phyloP scores from a whole-genome alignment of 352 stramenopile species.

The Pseudoperonospora humuli region DNA sequence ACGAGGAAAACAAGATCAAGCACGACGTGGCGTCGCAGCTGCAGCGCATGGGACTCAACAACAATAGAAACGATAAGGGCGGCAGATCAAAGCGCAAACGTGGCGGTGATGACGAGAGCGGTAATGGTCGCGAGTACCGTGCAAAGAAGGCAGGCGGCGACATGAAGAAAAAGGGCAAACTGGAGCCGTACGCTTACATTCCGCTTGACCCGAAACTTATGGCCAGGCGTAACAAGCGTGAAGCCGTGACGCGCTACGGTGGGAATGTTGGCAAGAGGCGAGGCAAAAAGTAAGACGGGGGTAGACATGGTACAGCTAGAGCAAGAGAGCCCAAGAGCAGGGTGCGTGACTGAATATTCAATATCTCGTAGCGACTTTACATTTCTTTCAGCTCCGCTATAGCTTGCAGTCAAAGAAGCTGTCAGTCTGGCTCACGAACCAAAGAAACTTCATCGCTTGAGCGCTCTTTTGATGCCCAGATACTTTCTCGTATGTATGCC shows the following conservation, averaged over 20 bases:
- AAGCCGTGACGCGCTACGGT: constrained; percentile 68
- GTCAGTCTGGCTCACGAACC: too few relatives aligned
- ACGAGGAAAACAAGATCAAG: constrained; percentile 80
- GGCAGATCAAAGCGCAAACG: constrained; percentile 46
- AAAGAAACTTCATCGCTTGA: too few relatives aligned
- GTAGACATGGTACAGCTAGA: constrained; percentile 26
- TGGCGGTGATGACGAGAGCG: constrained; percentile 42
- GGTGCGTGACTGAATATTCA: constrained; percentile 24
- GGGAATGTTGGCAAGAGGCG: constrained; percentile 72
- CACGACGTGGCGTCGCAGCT: constrained; percentile 74
- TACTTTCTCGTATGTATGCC: too few relatives aligned
- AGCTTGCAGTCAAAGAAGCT: too few relatives aligned
- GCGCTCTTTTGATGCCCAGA: too few relatives aligned
- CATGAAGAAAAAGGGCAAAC: constrained; percentile 95
- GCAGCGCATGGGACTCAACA: constrained; percentile 74
- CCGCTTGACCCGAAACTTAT: constrained; percentile 94
- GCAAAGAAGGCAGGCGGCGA: constrained; percentile 95
- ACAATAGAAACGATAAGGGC: constrained; percentile 29
- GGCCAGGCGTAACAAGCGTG: constrained; percentile 84
- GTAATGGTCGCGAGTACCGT: constrained; percentile 87
- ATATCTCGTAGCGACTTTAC: constrained; percentile 11
- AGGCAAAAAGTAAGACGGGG: constrained; percentile 34
- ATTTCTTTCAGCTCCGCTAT: too few relatives aligned
- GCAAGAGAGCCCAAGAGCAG: constrained; percentile 4
- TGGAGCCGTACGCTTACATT: constrained; percentile 97